Conservation (phyloP, 345 rosid genomes). For the Sisymbrium irio region DNA sequence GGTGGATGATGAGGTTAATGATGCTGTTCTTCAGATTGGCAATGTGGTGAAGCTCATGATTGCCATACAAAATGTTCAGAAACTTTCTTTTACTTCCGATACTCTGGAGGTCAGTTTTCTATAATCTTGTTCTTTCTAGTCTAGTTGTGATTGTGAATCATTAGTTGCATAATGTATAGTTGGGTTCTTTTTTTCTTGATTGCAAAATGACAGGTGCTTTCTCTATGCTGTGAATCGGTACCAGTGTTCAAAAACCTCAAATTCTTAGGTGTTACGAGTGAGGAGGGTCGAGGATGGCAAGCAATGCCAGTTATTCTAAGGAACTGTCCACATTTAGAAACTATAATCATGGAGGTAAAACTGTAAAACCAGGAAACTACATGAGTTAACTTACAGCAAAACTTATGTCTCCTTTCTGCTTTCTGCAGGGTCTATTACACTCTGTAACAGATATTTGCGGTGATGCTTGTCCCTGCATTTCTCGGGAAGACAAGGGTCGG, state of each 20-base stretch:
- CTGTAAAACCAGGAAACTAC: not conserved
- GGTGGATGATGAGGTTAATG: not conserved
- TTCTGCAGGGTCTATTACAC: slow-evolving; percentile 3
- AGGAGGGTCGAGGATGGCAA: not conserved
- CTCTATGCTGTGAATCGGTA: not conserved
- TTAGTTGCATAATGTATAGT: not conserved
- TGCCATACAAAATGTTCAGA: slow-evolving; percentile 3
- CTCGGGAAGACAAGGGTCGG: not conserved
- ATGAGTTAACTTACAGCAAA: not conserved
- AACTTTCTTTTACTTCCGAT: not conserved
- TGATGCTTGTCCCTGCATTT: not conserved
- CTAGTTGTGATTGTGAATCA: not conserved
- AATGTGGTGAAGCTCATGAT: slow-evolving; percentile 8
- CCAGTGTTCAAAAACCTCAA: slow-evolving; percentile 9
- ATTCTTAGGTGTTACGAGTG: not conserved
- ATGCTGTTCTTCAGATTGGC: not conserved
- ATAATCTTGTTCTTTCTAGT: not conserved
- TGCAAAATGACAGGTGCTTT: not conserved
- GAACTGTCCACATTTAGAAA: not conserved
- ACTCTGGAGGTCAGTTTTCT: not conserved
- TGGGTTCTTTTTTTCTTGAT: not conserved
- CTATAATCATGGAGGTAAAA: not conserved
- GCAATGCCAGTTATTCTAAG: slow-evolving; percentile 1
- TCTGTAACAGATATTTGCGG: not conserved
- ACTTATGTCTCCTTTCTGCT: not conserved